Conservation (phyloP, 148 eudicot species). For the Rhododendron mucronatum region DNA sequence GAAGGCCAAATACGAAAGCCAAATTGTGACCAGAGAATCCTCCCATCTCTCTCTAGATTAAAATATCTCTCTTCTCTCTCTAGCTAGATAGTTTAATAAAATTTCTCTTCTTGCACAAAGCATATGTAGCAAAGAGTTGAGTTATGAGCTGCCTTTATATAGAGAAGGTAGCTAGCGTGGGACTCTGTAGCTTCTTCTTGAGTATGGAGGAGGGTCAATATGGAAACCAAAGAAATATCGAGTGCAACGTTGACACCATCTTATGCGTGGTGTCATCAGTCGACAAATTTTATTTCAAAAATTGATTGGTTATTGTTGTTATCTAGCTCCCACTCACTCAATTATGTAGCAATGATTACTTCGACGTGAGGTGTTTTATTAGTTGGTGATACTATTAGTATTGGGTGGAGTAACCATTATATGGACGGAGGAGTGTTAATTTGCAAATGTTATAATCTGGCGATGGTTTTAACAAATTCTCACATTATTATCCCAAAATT, state of each 20-base stretch:
- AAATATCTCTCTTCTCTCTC: background rate
- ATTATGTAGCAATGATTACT: no score
- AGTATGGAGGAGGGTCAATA: background rate
- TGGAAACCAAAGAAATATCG: background rate
- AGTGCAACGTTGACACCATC: background rate
- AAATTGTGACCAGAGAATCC: conserved; percentile 24
- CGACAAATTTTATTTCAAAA: background rate
- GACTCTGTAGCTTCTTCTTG: background rate
- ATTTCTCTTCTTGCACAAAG: background rate
- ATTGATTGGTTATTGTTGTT: background rate
- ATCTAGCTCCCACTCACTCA: background rate
- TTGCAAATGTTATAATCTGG: no score
- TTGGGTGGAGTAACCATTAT: no score
- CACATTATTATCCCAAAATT: no score
- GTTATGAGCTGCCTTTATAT: background rate
- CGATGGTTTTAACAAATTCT: no score
- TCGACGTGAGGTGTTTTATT: no score
- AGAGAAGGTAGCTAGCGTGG: background rate
- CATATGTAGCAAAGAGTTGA: background rate
- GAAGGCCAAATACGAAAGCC: conserved; percentile 70
- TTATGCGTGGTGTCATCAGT: background rate
- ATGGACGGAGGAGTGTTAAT: no score
- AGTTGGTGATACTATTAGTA: no score
- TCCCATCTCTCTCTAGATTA: conserved; percentile 7
- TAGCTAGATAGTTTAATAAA: background rate